These are phyloP conservation scores for Xylaria sp. DNA, from an alignment of 2,329 filamentous ascomycete genomes.

Conservation along the genomic window DNA sequence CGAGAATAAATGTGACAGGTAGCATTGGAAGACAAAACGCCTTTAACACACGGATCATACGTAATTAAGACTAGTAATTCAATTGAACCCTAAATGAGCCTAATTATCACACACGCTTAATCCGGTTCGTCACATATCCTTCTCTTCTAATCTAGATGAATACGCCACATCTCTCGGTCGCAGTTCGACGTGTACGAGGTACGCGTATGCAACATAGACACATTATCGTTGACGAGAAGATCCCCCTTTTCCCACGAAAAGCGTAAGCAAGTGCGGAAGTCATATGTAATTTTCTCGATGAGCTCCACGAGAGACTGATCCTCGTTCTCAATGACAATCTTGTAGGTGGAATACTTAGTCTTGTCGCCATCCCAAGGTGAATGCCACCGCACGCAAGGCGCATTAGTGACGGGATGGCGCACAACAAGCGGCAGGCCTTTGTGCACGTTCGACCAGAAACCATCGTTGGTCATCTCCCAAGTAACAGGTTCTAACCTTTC, in stretches of 20 bases:
- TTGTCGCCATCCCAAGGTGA: constrained; percentile 2
- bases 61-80: too few relatives aligned
- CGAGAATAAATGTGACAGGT: too few relatives aligned
- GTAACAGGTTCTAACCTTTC: constrained; percentile 16
- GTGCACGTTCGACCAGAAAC: constrained; percentile 9
- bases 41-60: too few relatives aligned
- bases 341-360: constrained; percentile 9
- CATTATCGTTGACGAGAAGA: constrained; percentile 23
- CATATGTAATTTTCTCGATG: constrained; percentile 8
- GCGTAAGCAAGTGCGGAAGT: constrained; percentile 23
- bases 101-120: too few relatives aligned
- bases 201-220: constrained; percentile 19
- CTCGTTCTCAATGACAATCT: constrained; percentile 7
- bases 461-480: constrained; percentile 21
- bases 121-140: too few relatives aligned
- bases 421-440: constrained; percentile 16
- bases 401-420: constrained; percentile 11
- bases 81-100: too few relatives aligned
- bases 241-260: constrained; percentile 22
- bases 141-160: constrained; percentile 10
- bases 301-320: constrained; percentile 14
- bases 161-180: constrained; percentile 23
- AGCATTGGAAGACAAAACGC: too few relatives aligned
- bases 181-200: constrained; percentile 13
- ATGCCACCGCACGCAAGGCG: constrained; percentile 18